Evolutionary conservation across 306 rosid species (phyloP).

Genomic region (Senna siamea): DNA sequence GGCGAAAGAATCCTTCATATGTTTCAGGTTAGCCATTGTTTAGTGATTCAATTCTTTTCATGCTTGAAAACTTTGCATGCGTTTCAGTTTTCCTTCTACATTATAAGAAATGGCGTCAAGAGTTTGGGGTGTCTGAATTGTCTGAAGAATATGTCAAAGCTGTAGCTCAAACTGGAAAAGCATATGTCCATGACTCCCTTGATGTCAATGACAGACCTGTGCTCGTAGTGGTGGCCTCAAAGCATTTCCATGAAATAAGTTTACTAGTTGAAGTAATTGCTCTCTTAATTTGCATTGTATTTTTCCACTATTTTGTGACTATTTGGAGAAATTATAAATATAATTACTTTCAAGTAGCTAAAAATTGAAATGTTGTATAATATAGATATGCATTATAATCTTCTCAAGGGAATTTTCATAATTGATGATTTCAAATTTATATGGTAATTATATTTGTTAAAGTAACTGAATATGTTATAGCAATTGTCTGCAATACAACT

Average conservation of each 20-base stretch:
- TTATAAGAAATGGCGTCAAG: constrained; percentile 91
- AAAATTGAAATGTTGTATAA: background rate
- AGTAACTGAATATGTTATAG: background rate
- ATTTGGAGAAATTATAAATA: constrained; percentile 10
- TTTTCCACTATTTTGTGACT: background rate
- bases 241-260: constrained; percentile 81
- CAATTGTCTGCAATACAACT: background rate
- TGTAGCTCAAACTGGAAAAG: constrained; percentile 81
- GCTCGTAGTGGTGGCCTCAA: constrained; percentile 77
- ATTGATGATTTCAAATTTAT: constrained; percentile 11
- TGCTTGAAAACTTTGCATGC: constrained; percentile 14
- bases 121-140: constrained; percentile 74
- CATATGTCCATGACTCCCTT: constrained; percentile 70
- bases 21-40: constrained; percentile 3
- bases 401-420: background rate
- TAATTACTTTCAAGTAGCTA: constrained; percentile 9
- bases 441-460: background rate
- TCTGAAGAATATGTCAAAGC: constrained; percentile 66
- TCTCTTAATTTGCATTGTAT: constrained; percentile 24
- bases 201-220: constrained; percentile 81
- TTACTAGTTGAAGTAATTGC: constrained; percentile 14
- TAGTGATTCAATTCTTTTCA: constrained; percentile 8
- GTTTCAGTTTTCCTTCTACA: constrained; percentile 47
- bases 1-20: background rate
- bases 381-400: constrained; percentile 4